Evolutionary conservation across 768 basidiomycete species (phyloP).

Genomic region (Leccinum arenicola): DNA sequence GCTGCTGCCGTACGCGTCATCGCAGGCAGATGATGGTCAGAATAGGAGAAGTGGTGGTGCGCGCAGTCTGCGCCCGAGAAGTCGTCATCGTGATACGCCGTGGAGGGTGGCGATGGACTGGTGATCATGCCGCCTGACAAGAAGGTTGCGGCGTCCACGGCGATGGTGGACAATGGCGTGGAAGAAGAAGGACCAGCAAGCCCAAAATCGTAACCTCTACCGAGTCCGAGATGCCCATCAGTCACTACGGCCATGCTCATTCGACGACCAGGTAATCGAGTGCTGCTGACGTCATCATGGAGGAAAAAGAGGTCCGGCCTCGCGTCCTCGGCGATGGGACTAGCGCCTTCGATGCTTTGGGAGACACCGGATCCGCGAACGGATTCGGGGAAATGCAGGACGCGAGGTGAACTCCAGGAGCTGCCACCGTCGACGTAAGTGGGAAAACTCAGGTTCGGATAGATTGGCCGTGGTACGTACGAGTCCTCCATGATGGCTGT

Average conservation of each 20-base stretch:
- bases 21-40: constrained; percentile 10
- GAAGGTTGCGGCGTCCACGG: constrained; percentile 12
- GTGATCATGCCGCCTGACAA: constrained; percentile 14
- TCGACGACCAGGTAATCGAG: constrained; percentile 12
- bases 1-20: constrained; percentile 13
- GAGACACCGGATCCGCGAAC: constrained; percentile 20
- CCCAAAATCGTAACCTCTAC: constrained; percentile 7
- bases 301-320: constrained; percentile 16
- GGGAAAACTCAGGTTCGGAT: constrained; percentile 9
- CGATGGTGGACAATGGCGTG: constrained; percentile 15
- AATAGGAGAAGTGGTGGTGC: constrained; percentile 11
- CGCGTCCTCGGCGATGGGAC: constrained; percentile 24
- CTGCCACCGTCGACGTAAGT: constrained; percentile 28
- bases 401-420: constrained; percentile 22
- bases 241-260: constrained; percentile 12
- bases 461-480: constrained; percentile 19
- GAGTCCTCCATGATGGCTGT: constrained; percentile 27
- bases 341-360: constrained; percentile 8
- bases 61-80: constrained; percentile 14
- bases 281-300: constrained; percentile 25
- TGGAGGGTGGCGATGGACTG: constrained; percentile 21
- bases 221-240: constrained; percentile 12
- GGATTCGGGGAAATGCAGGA: constrained; percentile 27
- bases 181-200: constrained; percentile 4
- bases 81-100: constrained; percentile 27